Conservation (phyloP, 176 grass and related monocot genomes). For the Elymus sibiricus region DNA sequence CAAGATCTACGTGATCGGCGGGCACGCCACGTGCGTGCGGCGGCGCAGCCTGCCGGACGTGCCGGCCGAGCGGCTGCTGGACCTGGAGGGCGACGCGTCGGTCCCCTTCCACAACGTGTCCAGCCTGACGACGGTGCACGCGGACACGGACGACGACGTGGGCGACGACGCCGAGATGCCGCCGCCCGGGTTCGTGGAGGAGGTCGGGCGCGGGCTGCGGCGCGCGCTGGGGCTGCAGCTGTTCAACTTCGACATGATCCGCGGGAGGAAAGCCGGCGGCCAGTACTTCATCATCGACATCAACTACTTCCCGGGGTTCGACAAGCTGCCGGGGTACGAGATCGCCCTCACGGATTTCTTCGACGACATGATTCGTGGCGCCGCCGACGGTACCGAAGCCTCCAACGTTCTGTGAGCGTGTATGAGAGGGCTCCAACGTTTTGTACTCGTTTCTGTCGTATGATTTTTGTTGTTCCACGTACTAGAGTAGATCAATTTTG, state of each 20-base stretch:
- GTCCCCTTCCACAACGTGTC: slow-evolving; percentile 64
- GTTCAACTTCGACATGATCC: slow-evolving; percentile 78
- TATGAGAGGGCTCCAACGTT: not conserved
- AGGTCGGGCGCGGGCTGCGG: slow-evolving; percentile 48
- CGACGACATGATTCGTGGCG: slow-evolving; percentile 15
- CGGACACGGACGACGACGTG: slow-evolving; percentile 11
- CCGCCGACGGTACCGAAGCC: not conserved
- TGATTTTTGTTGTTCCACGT: not conserved
- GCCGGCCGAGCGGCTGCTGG: slow-evolving; percentile 35
- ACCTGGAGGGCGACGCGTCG: not conserved
- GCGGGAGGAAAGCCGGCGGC: slow-evolving; percentile 19
- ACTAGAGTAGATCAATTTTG: not conserved
- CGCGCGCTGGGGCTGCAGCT: slow-evolving; percentile 52
- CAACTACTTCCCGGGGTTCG: slow-evolving; percentile 76
- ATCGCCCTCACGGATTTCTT: slow-evolving; percentile 59
- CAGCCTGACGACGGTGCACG: slow-evolving; percentile 7
- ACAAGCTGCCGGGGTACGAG: slow-evolving; percentile 66
- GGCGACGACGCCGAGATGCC: slow-evolving; percentile 41
- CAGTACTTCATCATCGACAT: slow-evolving; percentile 77
- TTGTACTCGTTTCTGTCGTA: not conserved
- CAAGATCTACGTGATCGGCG: slow-evolving; percentile 70
- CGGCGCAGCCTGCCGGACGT: slow-evolving; percentile 71
- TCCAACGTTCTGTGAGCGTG: not conserved
- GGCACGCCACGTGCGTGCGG: slow-evolving; percentile 49
- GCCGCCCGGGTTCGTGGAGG: slow-evolving; percentile 33